These are phyloP conservation scores for Pisolithus orientalis DNA, from an alignment of 768 basidiomycete species.

Conservation along the genomic window DNA sequence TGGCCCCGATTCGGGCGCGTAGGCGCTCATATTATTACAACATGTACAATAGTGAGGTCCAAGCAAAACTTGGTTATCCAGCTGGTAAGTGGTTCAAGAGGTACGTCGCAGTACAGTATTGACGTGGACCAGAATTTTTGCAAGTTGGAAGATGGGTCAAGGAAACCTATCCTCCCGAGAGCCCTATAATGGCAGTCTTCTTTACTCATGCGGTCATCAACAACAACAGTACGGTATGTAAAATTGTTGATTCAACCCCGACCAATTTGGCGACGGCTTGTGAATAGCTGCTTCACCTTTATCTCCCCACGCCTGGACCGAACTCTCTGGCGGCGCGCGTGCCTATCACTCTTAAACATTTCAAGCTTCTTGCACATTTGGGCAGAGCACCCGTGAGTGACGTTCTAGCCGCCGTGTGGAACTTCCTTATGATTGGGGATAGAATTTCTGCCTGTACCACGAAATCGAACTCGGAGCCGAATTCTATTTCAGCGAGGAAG, in stretches of 20 bases:
- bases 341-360: constrained; percentile 71
- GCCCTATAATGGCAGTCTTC: constrained; percentile 57
- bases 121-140: constrained; percentile 39
- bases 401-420: neutral
- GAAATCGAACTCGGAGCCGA: constrained; percentile 61
- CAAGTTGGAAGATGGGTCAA: constrained; percentile 59
- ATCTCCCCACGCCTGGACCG: constrained; percentile 28
- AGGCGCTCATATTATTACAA: constrained; percentile 49
- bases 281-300: constrained; percentile 44
- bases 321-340: constrained; percentile 34
- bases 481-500: constrained; percentile 66
- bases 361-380: constrained; percentile 64
- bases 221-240: constrained; percentile 37
- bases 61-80: constrained; percentile 53
- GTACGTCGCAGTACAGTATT: neutral
- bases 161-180: constrained; percentile 47
- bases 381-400: constrained; percentile 54
- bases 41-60: constrained; percentile 30
- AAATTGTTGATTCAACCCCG: neutral
- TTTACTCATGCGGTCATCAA: constrained; percentile 73
- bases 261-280: neutral
- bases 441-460: constrained; percentile 52
- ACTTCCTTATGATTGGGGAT: neutral
- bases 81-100: constrained; percentile 38
- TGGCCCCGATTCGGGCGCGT: constrained; percentile 49